Evolutionary conservation across 1,284 basidiomycete genomes (phyloP).

Genomic region (Ganoderma sp.): DNA sequence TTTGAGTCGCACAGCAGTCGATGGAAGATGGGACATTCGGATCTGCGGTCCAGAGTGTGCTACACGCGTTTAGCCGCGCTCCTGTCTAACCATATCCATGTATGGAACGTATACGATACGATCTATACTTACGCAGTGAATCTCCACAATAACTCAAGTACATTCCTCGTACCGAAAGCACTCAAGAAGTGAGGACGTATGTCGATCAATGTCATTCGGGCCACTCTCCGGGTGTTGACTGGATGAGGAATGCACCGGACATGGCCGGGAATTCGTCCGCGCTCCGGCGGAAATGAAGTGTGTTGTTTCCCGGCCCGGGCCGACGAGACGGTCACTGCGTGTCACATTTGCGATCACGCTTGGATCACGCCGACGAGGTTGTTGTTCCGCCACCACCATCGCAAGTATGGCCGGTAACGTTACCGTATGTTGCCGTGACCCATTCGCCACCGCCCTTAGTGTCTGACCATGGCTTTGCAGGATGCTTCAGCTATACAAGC

Average conservation of each 20-base stretch:
- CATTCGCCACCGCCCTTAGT: background rate
- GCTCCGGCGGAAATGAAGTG: background rate
- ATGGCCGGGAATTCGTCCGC: background rate
- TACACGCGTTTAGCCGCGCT: background rate
- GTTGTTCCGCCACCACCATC: conserved; percentile 15
- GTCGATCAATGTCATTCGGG: background rate
- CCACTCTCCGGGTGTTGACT: background rate
- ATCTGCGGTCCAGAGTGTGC: background rate
- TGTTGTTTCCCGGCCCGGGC: background rate
- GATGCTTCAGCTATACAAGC: conserved; percentile 68
- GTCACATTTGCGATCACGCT: conserved; percentile 17
- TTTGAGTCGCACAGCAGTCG: background rate
- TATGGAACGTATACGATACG: background rate
- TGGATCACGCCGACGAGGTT: conserved; percentile 5
- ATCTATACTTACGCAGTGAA: background rate
- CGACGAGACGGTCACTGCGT: background rate
- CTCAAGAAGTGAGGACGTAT: background rate
- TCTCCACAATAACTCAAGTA: background rate
- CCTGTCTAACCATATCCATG: background rate
- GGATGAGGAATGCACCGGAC: background rate
- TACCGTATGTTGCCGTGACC: conserved; percentile 36
- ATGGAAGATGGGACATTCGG: background rate
- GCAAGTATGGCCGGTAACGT: conserved; percentile 42
- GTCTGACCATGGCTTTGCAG: conserved; percentile 41
- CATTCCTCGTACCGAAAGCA: background rate